phyloP scores from a whole-genome alignment of 805 yeast genomes.

The Starmera amethionina region DNA sequence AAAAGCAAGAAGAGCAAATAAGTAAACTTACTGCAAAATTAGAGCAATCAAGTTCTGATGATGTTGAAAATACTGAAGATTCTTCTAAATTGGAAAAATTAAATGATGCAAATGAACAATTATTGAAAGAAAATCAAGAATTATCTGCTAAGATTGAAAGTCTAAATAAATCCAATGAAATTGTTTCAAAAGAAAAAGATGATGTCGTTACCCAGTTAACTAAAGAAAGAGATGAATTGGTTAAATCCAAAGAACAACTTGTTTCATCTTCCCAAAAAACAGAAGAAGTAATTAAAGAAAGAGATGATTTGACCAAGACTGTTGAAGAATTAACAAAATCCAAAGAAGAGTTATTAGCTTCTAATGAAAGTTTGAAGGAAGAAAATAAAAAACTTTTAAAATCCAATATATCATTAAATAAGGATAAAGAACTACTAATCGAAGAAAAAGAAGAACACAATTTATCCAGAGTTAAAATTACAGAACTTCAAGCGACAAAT shows the following conservation, averaged over 20 bases:
- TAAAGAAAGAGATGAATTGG: neutral
- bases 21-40: no score
- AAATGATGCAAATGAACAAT: no score
- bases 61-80: no score
- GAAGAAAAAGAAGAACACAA: neutral
- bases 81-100: no score
- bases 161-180: neutral
- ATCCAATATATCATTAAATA: neutral
- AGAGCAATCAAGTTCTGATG: no score
- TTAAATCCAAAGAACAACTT: neutral
- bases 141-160: no score
- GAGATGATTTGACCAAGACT: neutral
- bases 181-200: neutral
- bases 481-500: neutral
- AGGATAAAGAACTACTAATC: conserved; percentile 3
- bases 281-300: neutral
- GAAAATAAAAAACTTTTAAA: neutral
- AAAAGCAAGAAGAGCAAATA: no score
- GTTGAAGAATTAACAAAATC: neutral
- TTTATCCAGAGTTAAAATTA: neutral
- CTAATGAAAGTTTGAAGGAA: conserved; percentile 6
- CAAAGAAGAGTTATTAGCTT: neutral
- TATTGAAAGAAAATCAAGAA: no score
- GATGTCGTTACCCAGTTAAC: neutral
- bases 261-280: neutral